Conservation (phyloP, 345 rosid species). For the Eucalyptus caleyi region DNA sequence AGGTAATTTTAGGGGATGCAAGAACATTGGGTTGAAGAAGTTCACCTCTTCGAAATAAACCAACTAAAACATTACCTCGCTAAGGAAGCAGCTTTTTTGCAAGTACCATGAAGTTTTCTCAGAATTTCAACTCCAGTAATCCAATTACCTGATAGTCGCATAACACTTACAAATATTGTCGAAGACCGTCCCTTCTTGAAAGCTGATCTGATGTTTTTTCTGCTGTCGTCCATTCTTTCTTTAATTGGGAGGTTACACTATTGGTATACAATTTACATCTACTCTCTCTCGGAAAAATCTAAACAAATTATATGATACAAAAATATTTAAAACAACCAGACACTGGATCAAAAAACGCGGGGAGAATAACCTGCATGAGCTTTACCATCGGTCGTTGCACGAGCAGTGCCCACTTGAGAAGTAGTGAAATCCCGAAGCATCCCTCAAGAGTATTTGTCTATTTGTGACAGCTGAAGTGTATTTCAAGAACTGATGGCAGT, state of each 20-base stretch:
- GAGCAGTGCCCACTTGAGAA: slow-evolving; percentile 64
- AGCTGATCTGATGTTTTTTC: not conserved
- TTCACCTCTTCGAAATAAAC: not conserved
- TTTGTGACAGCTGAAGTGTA: slow-evolving; percentile 34
- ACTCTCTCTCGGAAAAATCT: not conserved
- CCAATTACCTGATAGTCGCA: not conserved
- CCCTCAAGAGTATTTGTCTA: slow-evolving; percentile 60
- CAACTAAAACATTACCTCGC: not conserved
- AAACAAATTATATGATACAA: not conserved
- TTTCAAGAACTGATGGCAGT: slow-evolving; percentile 72
- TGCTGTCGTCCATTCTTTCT: not conserved
- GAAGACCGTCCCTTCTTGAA: not conserved
- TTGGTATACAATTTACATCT: not conserved
- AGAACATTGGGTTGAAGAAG: not conserved
- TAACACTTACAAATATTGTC: not conserved
- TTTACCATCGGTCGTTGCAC: slow-evolving; percentile 54
- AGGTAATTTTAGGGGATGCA: not conserved
- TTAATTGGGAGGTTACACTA: not conserved
- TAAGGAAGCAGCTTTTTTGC: not conserved
- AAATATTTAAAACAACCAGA: not conserved
- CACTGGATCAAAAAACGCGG: not conserved
- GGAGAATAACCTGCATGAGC: not conserved
- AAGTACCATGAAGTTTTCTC: not conserved
- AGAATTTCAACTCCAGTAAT: not conserved
- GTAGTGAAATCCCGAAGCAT: slow-evolving; percentile 74